phyloP scores from a whole-genome alignment of 1,284 basidiomycete genomes.

The Irpex rosettiformis region DNA sequence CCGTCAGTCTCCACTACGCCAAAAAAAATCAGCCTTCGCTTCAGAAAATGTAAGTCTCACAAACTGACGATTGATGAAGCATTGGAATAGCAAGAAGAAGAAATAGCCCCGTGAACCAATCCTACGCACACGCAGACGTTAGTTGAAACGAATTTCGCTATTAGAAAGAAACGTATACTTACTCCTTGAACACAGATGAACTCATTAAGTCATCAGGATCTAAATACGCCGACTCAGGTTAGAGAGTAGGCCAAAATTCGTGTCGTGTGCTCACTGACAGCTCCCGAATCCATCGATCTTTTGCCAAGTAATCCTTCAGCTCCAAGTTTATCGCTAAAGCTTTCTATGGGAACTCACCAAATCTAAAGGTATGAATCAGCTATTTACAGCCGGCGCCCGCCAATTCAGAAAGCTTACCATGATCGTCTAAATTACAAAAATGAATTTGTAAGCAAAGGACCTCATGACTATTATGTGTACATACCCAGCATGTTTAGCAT shows the following conservation, averaged over 20 bases:
- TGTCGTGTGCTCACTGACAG: slow-evolving; percentile 44
- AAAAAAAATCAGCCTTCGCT: slow-evolving; percentile 2
- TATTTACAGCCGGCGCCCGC: slow-evolving; percentile 1
- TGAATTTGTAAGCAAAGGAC: neutral
- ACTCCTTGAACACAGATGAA: slow-evolving; percentile 77
- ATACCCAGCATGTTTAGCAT: slow-evolving; percentile 10
- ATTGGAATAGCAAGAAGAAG: slow-evolving; percentile 90
- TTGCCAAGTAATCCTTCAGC: slow-evolving; percentile 9
- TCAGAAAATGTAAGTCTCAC: slow-evolving; percentile 3
- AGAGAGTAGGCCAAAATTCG: neutral
- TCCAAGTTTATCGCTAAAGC: slow-evolving; percentile 22
- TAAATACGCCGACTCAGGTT: slow-evolving; percentile 28
- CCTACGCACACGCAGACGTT: slow-evolving; percentile 32
- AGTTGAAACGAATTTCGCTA: neutral
- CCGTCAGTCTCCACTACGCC: slow-evolving; percentile 71
- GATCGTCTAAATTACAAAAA: slow-evolving; percentile 52
- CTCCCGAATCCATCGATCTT: slow-evolving; percentile 95
- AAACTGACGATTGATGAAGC: slow-evolving; percentile 74
- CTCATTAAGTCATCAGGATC: slow-evolving; percentile 80
- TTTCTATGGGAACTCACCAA: slow-evolving; percentile 32
- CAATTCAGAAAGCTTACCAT: slow-evolving; percentile 47
- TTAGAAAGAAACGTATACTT: slow-evolving; percentile 18
- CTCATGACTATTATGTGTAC: neutral
- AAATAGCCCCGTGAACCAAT: slow-evolving; percentile 85
- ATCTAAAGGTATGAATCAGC: slow-evolving; percentile 29